phyloP scores from a whole-genome alignment of 352 stramenopile genomes.

The Globisporangium alternatum region DNA sequence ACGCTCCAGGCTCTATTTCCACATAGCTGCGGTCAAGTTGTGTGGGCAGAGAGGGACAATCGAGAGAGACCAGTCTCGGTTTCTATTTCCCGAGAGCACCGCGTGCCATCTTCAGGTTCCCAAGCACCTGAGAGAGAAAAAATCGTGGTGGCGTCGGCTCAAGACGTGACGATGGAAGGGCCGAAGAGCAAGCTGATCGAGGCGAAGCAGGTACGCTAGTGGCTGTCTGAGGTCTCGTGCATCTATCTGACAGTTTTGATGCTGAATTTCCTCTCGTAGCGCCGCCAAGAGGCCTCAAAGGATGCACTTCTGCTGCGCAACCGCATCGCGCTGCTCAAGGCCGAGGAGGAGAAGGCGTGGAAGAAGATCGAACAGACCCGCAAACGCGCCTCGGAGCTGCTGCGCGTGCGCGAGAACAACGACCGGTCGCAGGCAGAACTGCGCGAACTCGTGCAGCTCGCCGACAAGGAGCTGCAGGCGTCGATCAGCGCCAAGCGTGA shows the following conservation, averaged over 20 bases:
- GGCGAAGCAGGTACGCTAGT: constrained; percentile 58
- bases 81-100: background rate
- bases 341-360: constrained; percentile 80
- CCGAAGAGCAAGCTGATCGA: constrained; percentile 73
- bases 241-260: background rate
- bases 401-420: constrained; percentile 70
- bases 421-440: constrained; percentile 57
- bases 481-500: constrained; percentile 74
- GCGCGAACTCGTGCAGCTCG: constrained; percentile 51
- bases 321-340: constrained; percentile 76
- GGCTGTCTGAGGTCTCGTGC: background rate
- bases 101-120: background rate
- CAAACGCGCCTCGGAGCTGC: constrained; percentile 59
- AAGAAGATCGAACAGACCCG: constrained; percentile 86
- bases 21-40: background rate
- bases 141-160: background rate
- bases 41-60: background rate
- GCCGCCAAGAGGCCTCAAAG: constrained; percentile 73
- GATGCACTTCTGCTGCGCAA: constrained; percentile 76
- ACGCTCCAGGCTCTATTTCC: background rate
- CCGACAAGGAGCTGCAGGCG: constrained; percentile 61
- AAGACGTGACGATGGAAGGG: constrained; percentile 31
- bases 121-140: background rate
- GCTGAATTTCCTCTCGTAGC: constrained; percentile 20
- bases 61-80: background rate